Evolutionary conservation across 306 rosid genomes (phyloP).

Genomic region (Glycyrrhiza uralensis): DNA sequence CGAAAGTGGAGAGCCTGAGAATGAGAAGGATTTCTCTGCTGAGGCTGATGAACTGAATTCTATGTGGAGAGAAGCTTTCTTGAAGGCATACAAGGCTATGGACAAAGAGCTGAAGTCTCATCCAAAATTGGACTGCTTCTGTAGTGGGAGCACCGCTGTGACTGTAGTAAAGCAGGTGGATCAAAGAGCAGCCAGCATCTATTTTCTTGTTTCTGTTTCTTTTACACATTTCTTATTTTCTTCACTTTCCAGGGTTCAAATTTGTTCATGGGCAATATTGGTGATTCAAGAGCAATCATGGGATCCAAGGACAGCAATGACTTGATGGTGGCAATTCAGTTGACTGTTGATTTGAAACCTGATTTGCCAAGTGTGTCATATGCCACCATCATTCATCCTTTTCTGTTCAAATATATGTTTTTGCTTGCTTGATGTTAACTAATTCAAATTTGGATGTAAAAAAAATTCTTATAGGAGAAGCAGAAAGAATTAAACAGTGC

Average conservation of each 20-base stretch:
- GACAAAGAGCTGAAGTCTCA: conserved; percentile 93
- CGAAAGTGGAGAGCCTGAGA: conserved; percentile 57
- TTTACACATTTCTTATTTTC: conserved; percentile 25
- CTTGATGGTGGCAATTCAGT: conserved; percentile 71
- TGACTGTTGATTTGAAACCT: conserved; percentile 91
- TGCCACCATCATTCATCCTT: not conserved
- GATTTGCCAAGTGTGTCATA: conserved; percentile 78
- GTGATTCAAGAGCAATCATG: conserved; percentile 94
- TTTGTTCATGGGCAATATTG: conserved; percentile 80
- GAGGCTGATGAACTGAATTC: conserved; percentile 60
- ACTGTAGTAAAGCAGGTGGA: conserved; percentile 83
- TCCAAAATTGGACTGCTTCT: conserved; percentile 88
- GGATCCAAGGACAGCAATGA: conserved; percentile 71
- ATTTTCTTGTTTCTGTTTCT: conserved; percentile 5
- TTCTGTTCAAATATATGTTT: conserved; percentile 3
- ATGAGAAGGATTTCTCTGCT: conserved; percentile 55
- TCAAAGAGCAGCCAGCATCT: conserved; percentile 9
- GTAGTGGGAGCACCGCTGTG: conserved; percentile 95
- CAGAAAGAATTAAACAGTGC: conserved; percentile 84
- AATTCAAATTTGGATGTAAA: not conserved
- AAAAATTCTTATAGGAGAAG: conserved; percentile 58
- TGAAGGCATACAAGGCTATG: conserved; percentile 86
- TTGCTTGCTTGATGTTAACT: not conserved
- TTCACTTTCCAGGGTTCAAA: conserved; percentile 65
- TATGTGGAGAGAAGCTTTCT: conserved; percentile 82